phyloP scores from a whole-genome alignment of 164 flowering plant genomes.

The Tetrastigma voinierianum region DNA sequence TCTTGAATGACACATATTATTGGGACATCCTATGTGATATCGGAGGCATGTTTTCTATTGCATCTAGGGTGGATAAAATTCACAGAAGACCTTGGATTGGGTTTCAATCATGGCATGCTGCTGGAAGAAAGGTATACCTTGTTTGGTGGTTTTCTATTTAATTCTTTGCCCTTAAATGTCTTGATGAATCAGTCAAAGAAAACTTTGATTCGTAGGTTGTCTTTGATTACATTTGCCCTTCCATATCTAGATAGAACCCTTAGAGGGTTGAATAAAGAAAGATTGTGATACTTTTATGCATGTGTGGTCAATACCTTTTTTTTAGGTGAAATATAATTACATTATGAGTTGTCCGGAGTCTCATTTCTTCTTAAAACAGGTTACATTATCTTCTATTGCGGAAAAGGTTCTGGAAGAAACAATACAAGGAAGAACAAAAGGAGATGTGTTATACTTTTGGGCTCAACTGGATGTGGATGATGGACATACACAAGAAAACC shows the following conservation, averaged over 20 bases:
- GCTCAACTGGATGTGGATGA: conserved; percentile 47
- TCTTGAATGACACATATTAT: conserved; percentile 69
- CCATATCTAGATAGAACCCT: too few species aligned
- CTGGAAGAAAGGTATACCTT: conserved; percentile 75
- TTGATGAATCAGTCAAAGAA: background rate
- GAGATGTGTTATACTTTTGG: conserved; percentile 91
- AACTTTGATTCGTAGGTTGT: too few species aligned
- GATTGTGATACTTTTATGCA: too few species aligned
- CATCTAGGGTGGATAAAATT: conserved; percentile 73
- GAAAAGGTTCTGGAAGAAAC: conserved; percentile 71
- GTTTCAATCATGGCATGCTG: conserved; percentile 94
- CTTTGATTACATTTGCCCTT: too few species aligned
- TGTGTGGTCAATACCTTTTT: too few species aligned
- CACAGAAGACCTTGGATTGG: conserved; percentile 98
- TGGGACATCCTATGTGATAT: conserved; percentile 79
- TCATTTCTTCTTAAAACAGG: conserved; percentile 38
- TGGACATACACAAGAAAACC: conserved; percentile 32
- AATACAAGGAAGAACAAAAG: conserved; percentile 51
- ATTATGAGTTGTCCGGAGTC: too few species aligned
- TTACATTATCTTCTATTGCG: conserved; percentile 65
- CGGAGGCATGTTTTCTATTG: conserved; percentile 94
- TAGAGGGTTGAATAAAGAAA: too few species aligned
- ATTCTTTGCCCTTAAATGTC: background rate
- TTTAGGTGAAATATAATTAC: background rate
- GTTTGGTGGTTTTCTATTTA: background rate